phyloP scores from a whole-genome alignment of 805 yeast genomes.

The Wickerhamiella siamensis region DNA sequence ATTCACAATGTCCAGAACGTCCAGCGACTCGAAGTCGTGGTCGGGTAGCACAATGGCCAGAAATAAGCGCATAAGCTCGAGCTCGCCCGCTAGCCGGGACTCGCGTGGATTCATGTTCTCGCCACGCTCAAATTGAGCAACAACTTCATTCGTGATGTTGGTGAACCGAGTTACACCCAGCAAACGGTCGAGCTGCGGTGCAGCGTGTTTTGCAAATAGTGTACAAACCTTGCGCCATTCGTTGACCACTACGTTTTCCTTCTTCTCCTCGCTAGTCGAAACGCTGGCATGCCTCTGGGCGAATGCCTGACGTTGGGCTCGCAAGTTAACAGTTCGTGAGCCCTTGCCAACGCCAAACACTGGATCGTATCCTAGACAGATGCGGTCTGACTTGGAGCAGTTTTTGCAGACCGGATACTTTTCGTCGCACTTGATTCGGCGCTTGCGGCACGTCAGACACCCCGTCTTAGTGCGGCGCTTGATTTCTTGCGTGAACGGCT shows the following conservation, averaged over 20 bases:
- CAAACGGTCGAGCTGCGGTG: constrained; percentile 18
- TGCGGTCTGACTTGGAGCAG: constrained; percentile 49
- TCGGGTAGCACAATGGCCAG: constrained; percentile 15
- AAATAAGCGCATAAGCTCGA: constrained; percentile 24
- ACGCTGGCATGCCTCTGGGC: constrained; percentile 4
- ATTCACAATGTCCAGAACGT: constrained; percentile 9
- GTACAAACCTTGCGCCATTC: background rate
- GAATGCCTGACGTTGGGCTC: constrained; percentile 7
- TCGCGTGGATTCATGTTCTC: constrained; percentile 2
- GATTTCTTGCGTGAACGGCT: constrained; percentile 18
- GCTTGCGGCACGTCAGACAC: constrained; percentile 55
- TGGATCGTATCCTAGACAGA: constrained; percentile 53
- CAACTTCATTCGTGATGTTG: constrained; percentile 9
- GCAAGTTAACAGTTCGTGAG: constrained; percentile 2
- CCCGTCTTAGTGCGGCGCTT: constrained; percentile 61
- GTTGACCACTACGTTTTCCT: background rate
- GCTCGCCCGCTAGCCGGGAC: constrained; percentile 19
- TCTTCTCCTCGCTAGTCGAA: background rate
- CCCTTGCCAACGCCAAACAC: constrained; percentile 17
- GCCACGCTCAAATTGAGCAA: constrained; percentile 7
- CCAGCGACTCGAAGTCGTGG: constrained; percentile 7
- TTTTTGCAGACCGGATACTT: constrained; percentile 53
- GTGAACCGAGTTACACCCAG: constrained; percentile 16
- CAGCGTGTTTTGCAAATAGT: constrained; percentile 5
- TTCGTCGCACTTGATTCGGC: constrained; percentile 67